These are phyloP conservation scores for Lasiosphaeria ovina DNA, from an alignment of 495 filamentous ascomycete genomes.

Conservation along the genomic window DNA sequence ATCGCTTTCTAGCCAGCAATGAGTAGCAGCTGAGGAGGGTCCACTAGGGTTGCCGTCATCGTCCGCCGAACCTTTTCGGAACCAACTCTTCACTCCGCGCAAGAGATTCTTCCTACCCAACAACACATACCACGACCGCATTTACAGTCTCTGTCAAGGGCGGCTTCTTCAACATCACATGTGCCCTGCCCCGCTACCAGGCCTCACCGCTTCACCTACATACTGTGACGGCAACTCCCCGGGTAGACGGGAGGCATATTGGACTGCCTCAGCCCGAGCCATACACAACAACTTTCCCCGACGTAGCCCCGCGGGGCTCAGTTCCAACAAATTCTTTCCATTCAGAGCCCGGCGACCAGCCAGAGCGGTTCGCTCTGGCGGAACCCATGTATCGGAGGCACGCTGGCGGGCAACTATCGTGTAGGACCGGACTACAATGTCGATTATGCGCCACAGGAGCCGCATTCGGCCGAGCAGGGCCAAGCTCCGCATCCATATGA, in stretches of 20 bases:
- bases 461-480: constrained; percentile 55
- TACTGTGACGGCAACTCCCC: constrained; percentile 7
- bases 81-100: constrained; percentile 21
- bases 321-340: constrained; percentile 49
- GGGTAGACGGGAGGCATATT: constrained; percentile 10
- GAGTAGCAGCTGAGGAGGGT: constrained; percentile 31
- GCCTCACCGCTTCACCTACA: constrained; percentile 21
- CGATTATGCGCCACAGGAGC: constrained; percentile 61
- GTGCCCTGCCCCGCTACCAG: constrained; percentile 30
- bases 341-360: constrained; percentile 61
- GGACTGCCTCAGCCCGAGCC: constrained; percentile 13
- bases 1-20: constrained; percentile 31
- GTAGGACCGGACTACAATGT: constrained; percentile 59
- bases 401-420: constrained; percentile 64
- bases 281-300: constrained; percentile 19
- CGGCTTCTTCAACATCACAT: constrained; percentile 34
- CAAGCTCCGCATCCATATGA: constrained; percentile 52
- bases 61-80: constrained; percentile 31
- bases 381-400: constrained; percentile 68
- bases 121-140: constrained; percentile 23
- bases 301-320: constrained; percentile 48
- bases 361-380: constrained; percentile 70
- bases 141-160: constrained; percentile 17
- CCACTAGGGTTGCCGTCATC: constrained; percentile 26
- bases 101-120: constrained; percentile 10